Percentiles rank a stretch among this genome's conserved stretches.
Conservation (phyloP, 441 rosid species). For the Populus hybrid region DNA sequence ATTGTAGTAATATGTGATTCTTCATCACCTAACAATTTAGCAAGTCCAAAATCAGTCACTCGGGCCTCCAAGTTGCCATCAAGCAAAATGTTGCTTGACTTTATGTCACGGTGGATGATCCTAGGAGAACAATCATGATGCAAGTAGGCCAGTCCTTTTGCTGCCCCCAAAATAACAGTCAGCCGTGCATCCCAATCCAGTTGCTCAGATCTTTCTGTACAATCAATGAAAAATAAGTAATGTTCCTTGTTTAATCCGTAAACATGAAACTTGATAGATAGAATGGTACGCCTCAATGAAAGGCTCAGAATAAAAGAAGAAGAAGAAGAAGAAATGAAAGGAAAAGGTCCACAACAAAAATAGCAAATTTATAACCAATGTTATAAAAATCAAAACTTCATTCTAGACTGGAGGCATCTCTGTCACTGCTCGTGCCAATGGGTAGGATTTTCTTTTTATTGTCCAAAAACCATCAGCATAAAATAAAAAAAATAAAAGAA, state of each 20-base stretch:
- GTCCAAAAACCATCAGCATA: not conserved
- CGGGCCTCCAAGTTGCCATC: constrained; percentile 98
- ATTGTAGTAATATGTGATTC: constrained; percentile 98
- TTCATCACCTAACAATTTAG: constrained; percentile 90
- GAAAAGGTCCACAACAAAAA: not conserved
- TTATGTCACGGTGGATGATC: constrained; percentile 98
- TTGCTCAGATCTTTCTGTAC: constrained; percentile 81
- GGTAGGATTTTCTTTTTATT: not conserved
- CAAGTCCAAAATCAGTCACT: constrained; percentile 97
- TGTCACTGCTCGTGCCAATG: not conserved
- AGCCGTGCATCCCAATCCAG: constrained; percentile 96
- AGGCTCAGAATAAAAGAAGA: not conserved
- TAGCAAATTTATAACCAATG: not conserved
- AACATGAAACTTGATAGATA: not conserved
- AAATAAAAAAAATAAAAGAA: not conserved
- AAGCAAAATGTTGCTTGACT: constrained; percentile 94
- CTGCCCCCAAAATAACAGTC: constrained; percentile 92
- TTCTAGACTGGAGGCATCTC: not conserved
- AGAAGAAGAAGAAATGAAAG: not conserved
- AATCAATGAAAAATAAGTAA: constrained; percentile 19
- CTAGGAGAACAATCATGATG: constrained; percentile 99
- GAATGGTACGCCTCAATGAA: not conserved
- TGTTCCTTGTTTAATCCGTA: not conserved
- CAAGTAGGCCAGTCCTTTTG: constrained; percentile 93
- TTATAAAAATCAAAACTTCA: not conserved